Base-by-base conservation (phyloP, 768 basidiomycete genomes). In the Tylopilus subfusipes region DNA sequence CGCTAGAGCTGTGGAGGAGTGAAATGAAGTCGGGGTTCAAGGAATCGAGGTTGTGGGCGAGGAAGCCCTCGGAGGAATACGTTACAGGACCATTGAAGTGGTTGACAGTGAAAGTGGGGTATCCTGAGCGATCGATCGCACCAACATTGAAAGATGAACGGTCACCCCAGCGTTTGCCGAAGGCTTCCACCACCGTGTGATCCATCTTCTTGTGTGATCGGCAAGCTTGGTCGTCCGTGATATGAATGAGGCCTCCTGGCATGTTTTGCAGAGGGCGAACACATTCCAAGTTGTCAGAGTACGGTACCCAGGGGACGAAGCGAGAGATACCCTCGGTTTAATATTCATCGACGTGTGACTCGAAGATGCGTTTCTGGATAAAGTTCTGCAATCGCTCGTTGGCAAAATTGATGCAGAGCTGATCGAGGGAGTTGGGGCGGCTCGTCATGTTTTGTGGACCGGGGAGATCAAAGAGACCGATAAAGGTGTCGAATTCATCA, bases 181-280 rank as follows among this genome's bases (percentile, higher is more conserved):
- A 93, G 0, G 95, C 92, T 63, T 97, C 93, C 10, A 95, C 83
- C 93, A 98, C 96, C 0, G 88, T 91, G 51, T 87, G 82, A 63
- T 96, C 93, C 3, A 87, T 95, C 82, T 95, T 94, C 74, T 93
- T 95, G 55, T 84, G 86, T 53, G 82, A 80, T 36, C 90, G 79
- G 13, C 88, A 81, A 1, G 94, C 90, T 70, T 97, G 94, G 66
- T 98, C 96, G 66, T 98, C 95, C 88, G 98, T 92, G 70, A 98
- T 98, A 64, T 96, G 93, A 50, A 98, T 85, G 31, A 99, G 76
- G 2, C 97, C 97, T 11, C 94, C 95, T 4, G 51, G 51, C 34
- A 45, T 52, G 33, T 52, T 44, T 16, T 52, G 51, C 3, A 52
- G 51, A 29, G 98, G 76, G 9, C 92, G 83, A 29, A 98, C 72